Evolutionary conservation across 441 rosid genomes (phyloP).

Genomic region (Arabidopsis hybrid): DNA sequence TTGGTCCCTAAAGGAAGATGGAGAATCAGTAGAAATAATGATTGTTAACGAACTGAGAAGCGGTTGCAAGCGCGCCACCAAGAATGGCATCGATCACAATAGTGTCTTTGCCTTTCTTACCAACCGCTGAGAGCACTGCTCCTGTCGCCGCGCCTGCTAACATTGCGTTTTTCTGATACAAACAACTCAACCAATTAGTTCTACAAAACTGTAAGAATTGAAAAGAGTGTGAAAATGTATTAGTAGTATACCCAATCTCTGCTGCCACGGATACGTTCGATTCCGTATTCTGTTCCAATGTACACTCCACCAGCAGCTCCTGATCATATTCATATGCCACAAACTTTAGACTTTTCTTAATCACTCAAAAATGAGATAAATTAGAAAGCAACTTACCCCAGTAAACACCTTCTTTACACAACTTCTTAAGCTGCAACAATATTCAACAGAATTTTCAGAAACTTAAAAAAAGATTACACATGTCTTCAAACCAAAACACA

Average conservation of each 20-base stretch:
- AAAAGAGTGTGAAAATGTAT: not conserved
- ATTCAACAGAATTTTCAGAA: not conserved
- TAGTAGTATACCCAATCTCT: conserved; percentile 66
- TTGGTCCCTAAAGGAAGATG: conserved; percentile 4
- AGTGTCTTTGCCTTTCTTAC: conserved; percentile 56
- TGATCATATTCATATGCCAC: conserved; percentile 31
- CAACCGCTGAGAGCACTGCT: conserved; percentile 63
- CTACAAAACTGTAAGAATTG: not conserved
- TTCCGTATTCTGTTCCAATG: conserved; percentile 72
- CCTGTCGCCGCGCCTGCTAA: conserved; percentile 79
- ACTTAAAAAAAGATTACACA: not conserved
- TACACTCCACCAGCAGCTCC: conserved; percentile 73
- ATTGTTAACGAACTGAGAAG: conserved; percentile 64
- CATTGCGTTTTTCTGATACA: conserved; percentile 78
- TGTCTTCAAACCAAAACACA: conserved; percentile 11
- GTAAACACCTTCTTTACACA: conserved; percentile 81
- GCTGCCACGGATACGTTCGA: conserved; percentile 70
- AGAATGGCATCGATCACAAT: conserved; percentile 65
- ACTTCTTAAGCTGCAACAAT: conserved; percentile 69
- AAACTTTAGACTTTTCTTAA: not conserved
- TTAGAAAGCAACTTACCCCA: conserved; percentile 61
- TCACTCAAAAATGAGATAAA: not conserved
- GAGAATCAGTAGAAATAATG: conserved; percentile 52
- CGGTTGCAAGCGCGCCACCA: conserved; percentile 80
- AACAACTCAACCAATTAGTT: not conserved